Percentiles rank a stretch among this genome's conserved stretches.
phyloP scores from a whole-genome alignment of 306 rosid genomes.

The Pterocarpus macrocarpus region DNA sequence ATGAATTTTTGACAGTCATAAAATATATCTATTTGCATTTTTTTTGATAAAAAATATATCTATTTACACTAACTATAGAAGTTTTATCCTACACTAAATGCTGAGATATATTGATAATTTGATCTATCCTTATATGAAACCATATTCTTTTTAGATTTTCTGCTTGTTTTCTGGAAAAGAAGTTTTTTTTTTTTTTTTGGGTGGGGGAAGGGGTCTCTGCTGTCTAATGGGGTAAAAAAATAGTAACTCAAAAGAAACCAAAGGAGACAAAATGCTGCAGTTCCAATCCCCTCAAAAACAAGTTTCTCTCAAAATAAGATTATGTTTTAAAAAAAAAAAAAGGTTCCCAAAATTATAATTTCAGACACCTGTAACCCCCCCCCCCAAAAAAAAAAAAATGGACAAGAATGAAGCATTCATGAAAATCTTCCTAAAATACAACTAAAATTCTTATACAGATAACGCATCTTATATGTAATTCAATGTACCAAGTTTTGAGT shows the following conservation, averaged over 20 bases:
- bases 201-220: background rate
- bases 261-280: slow-evolving; percentile 10
- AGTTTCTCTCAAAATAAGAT: slow-evolving; percentile 21
- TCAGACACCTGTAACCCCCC: background rate
- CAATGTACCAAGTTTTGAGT: slow-evolving; percentile 2
- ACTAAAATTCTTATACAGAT: slow-evolving; percentile 22
- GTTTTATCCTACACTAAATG: slow-evolving; percentile 33
- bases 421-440: slow-evolving; percentile 12
- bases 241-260: slow-evolving; percentile 20
- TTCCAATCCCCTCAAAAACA: slow-evolving; percentile 23
- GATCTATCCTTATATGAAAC: background rate
- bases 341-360: slow-evolving; percentile 1
- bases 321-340: background rate
- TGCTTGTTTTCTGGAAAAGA: background rate
- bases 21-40: background rate
- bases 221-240: background rate
- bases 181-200: background rate
- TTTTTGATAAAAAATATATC: background rate
- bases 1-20: slow-evolving; percentile 31
- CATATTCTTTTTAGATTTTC: background rate
- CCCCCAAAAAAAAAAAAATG: background rate
- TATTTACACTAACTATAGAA: background rate
- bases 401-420: background rate
- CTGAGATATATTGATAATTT: slow-evolving; percentile 26
- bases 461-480: slow-evolving; percentile 27